A percentile compares a stretch with the other conserved stretches of the same genome.
phyloP scores from a whole-genome alignment of 1,284 basidiomycete genomes.

The Sanghuangporus baumii region DNA sequence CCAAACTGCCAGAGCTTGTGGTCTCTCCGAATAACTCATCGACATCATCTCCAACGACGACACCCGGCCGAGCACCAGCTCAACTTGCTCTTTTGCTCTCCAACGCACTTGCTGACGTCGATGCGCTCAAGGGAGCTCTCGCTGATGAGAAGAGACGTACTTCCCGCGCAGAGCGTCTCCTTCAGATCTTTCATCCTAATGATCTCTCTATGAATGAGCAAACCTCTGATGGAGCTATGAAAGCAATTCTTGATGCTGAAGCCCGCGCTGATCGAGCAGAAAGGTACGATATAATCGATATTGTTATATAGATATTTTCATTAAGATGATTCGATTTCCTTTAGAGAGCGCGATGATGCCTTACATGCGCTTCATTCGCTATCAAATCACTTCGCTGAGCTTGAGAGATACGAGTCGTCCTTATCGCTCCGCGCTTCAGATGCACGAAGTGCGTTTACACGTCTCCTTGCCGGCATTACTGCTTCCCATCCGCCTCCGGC shows the following conservation, averaged over 20 bases:
- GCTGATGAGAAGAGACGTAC: constrained; percentile 30
- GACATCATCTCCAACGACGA: background rate
- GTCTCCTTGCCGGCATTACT: constrained; percentile 38
- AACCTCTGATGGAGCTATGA: constrained; percentile 24
- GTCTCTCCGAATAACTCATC: background rate
- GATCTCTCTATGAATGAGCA: constrained; percentile 7
- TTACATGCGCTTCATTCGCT: constrained; percentile 44
- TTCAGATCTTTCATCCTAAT: constrained; percentile 28
- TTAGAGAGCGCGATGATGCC: constrained; percentile 48
- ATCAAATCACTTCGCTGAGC: constrained; percentile 47
- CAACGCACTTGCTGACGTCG: constrained; percentile 13
- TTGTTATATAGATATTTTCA: constrained; percentile 17
- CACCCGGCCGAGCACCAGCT: background rate
- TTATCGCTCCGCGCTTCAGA: constrained; percentile 45
- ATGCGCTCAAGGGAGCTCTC: constrained; percentile 11
- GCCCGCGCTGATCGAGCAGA: constrained; percentile 45
- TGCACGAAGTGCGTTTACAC: constrained; percentile 43
- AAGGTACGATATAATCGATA: constrained; percentile 33
- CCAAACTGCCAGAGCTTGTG: background rate
- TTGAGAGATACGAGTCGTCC: constrained; percentile 43
- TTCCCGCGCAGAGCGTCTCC: constrained; percentile 48
- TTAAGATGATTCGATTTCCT: background rate
- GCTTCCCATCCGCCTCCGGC: constrained; percentile 20
- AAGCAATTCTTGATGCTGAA: constrained; percentile 41
- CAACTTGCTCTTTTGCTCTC: constrained; percentile 17